Percentiles rank a stretch among this genome's conserved stretches.
These are phyloP conservation scores for Candida pseudocylindracea DNA, from an alignment of 1,139 yeast genomes.

Conservation along the genomic window DNA sequence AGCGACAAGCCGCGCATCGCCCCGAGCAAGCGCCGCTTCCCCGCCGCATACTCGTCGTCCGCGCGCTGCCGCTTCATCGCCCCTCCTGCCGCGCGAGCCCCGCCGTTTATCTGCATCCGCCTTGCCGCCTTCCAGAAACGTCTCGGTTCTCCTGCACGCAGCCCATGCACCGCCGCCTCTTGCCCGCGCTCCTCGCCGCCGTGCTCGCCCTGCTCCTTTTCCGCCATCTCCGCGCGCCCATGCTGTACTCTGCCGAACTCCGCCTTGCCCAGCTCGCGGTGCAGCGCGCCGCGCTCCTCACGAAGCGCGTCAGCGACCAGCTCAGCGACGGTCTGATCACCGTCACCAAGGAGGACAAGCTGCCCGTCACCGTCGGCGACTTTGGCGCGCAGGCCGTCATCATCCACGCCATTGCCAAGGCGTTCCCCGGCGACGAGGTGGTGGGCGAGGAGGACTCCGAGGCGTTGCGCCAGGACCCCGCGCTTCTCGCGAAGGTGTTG, in stretches of 20 bases:
- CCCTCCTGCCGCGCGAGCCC: background rate
- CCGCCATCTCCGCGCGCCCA: background rate
- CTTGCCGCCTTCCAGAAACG: background rate
- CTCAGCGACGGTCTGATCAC: constrained; percentile 18
- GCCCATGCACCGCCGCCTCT: background rate
- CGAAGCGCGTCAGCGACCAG: constrained; percentile 41
- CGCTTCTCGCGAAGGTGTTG: constrained; percentile 20
- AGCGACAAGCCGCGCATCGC: too few species aligned
- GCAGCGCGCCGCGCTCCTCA: constrained; percentile 60
- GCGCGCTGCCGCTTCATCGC: background rate
- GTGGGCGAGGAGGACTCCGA: constrained; percentile 90
- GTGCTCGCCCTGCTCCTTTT: background rate
- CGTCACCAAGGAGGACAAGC: constrained; percentile 65
- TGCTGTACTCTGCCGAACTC: constrained; percentile 27
- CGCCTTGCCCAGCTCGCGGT: constrained; percentile 76
- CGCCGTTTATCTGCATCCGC: background rate
- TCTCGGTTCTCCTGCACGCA: background rate
- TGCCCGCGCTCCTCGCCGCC: background rate
- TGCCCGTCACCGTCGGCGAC: constrained; percentile 95
- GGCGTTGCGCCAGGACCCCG: constrained; percentile 21
- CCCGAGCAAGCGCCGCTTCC: too few species aligned
- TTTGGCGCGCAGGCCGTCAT: constrained; percentile 91
- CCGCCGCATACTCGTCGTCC: too few species aligned
- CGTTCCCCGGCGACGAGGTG: constrained; percentile 66
- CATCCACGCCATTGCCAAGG: constrained; percentile 56